Evolutionary conservation across 768 basidiomycete species (phyloP).

Genomic region (Termitomyces sp.): DNA sequence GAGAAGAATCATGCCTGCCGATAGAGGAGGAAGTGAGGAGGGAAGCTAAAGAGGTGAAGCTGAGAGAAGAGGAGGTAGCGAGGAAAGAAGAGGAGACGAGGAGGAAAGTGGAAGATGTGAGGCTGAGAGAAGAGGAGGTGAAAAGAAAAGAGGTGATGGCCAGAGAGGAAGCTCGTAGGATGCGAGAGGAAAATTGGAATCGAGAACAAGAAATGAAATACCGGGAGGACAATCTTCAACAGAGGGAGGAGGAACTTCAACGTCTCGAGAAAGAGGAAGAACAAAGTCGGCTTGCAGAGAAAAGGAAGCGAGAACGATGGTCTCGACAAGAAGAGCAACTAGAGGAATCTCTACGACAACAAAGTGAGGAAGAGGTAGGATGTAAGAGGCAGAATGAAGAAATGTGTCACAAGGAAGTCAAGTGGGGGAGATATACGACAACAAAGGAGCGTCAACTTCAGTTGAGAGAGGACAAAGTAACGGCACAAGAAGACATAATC

Average conservation of each 20-base stretch:
- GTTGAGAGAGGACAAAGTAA: no score
- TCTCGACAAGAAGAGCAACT: no score
- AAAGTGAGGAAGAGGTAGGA: no score
- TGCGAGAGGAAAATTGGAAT: conserved; percentile 20
- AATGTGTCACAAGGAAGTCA: no score
- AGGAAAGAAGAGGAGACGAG: conserved; percentile 18
- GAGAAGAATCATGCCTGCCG: no score
- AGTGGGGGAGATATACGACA: no score
- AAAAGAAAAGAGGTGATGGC: conserved; percentile 22
- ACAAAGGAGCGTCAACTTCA: no score
- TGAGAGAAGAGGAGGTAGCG: no score
- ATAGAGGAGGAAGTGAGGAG: not conserved
- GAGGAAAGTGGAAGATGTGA: conserved; percentile 16
- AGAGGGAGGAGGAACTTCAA: conserved; percentile 22
- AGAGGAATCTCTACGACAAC: no score
- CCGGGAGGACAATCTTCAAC: conserved; percentile 29
- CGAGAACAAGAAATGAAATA: conserved; percentile 21
- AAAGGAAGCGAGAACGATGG: no score
- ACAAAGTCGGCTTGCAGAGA: not conserved
- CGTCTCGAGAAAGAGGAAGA: conserved; percentile 7
- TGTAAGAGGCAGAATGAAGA: no score
- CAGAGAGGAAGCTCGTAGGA: conserved; percentile 21
- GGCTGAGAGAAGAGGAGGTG: conserved; percentile 21
- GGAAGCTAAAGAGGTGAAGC: conserved; percentile 22
- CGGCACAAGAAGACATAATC: no score